Evolutionary conservation across 495 filamentous ascomycete genomes (phyloP), one percentile per base, ranked within the genome.

Genomic region (Penicillium parvum): DNA sequence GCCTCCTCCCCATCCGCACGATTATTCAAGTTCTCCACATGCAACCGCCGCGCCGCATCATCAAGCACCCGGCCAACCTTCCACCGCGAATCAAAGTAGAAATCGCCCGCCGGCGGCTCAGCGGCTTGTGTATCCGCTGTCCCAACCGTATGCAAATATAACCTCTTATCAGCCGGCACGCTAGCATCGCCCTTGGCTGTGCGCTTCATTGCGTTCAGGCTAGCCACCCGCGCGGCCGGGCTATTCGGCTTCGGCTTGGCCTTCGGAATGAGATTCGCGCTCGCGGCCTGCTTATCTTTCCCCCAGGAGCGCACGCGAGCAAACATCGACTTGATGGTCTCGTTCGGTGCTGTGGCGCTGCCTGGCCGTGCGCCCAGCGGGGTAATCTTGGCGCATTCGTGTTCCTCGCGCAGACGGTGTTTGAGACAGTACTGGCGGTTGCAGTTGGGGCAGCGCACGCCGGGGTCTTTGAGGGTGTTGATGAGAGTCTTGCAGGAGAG

Each of bases 1-100:
- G 86, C 83, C 64, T 85, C 81, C 69, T 95, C 88, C 11, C 84
- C 75, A 19, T 74, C 79, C 14, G 73, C 83, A 42, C 87, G 75
- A 59, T 96, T 96, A 56, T 96, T 96, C 46, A 94, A 51, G 61
- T 96, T 96, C 65, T 86, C 74, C 26, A 96, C 81, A 58, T 85
- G 82, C 43, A 96, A 60, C 47, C 76, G 80, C 68, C 77, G 79
- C 10, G 94, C 91, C 33, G 88, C 94, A 23, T 86, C 83, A 60
- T 98, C 92, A 41, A 98, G 69, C 43, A 97, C 76, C 41, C 88
- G 65, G 0, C 92, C 92, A 7, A 96, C 82, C 36, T 83, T 90
- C 90, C 88, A 97, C 22, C 90, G 82, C 55, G 76, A 74, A 39
- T 76, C 82, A 61, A 89, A 98, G 58, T 79, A 97, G 66, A 94